A percentile compares a stretch with the other conserved stretches of the same genome.
These are phyloP conservation scores for Trichoderma oligosporum DNA, from an alignment of 2,329 filamentous ascomycete genomes.

Conservation along the genomic window DNA sequence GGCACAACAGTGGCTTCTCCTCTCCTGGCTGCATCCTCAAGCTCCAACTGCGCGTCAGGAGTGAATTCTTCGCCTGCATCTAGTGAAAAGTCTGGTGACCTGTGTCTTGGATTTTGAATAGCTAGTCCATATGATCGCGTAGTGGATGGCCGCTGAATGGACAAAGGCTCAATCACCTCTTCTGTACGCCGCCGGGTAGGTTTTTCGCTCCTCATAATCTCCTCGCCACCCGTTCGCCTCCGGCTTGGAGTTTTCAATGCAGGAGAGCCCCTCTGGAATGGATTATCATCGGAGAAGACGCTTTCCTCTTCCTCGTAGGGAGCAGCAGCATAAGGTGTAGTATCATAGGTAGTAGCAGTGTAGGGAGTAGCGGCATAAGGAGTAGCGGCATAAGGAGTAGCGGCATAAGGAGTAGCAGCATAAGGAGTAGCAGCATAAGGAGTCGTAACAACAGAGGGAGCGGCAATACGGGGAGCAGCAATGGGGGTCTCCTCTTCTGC, in stretches of 20 bases:
- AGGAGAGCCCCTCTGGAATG: constrained; percentile 79
- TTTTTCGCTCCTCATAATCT: constrained; percentile 41
- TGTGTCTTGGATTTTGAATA: constrained; percentile 34
- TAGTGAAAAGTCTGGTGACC: constrained; percentile 39
- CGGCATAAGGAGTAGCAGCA: neutral
- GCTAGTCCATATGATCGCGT: constrained; percentile 59
- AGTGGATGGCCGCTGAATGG: constrained; percentile 33
- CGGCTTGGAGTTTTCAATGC: constrained; percentile 47
- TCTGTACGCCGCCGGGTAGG: constrained; percentile 46
- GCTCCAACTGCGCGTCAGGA: constrained; percentile 78
- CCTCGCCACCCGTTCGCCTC: constrained; percentile 46
- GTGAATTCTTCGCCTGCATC: constrained; percentile 90
- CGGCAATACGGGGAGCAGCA: neutral
- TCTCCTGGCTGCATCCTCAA: constrained; percentile 62
- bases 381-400: neutral
- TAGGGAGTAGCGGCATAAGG: neutral
- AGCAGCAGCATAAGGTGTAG: neutral
- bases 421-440: neutral
- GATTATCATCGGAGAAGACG: constrained; percentile 85
- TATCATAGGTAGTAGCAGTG: neutral
- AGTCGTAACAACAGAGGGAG: neutral
- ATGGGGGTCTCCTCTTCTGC: constrained; percentile 24
- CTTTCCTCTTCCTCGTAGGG: constrained; percentile 46
- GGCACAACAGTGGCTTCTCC: constrained; percentile 47
- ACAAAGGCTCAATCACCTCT: constrained; percentile 25